phyloP scores from a whole-genome alignment of 2,329 filamentous ascomycete genomes.

The Thelonectria olida region DNA sequence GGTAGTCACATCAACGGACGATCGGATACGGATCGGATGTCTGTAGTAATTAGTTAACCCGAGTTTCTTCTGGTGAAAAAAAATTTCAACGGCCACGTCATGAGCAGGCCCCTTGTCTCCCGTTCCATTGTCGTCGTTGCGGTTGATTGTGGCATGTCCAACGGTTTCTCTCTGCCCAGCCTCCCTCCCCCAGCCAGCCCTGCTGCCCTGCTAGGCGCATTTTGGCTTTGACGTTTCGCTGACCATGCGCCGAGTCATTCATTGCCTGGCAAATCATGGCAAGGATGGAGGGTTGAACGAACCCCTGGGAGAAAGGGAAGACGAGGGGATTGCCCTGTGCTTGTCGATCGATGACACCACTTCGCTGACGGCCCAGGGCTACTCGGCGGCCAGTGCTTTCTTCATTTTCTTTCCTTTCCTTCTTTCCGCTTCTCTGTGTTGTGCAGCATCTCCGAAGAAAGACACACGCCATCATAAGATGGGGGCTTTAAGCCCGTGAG shows the following conservation, averaged over 20 bases:
- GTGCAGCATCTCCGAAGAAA: conserved; percentile 16
- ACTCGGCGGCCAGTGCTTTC: conserved; percentile 8
- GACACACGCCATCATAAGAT: neutral
- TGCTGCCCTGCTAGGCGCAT: neutral
- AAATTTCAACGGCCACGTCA: conserved; percentile 11
- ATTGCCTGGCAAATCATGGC: neutral
- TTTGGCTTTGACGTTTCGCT: too few relatives aligned
- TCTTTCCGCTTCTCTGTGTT: neutral
- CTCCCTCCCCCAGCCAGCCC: too few relatives aligned
- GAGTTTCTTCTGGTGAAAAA: conserved; percentile 14
- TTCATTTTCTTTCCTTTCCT: too few relatives aligned
- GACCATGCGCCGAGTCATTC: too few relatives aligned
- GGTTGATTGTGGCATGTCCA: neutral
- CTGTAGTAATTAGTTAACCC: too few relatives aligned
- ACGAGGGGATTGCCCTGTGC: neutral
- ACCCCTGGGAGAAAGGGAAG: too few relatives aligned
- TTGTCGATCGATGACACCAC: conserved; percentile 10
- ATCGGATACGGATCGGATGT: too few relatives aligned
- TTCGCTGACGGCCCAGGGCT: neutral
- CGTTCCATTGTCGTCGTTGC: too few relatives aligned
- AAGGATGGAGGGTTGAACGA: too few relatives aligned
- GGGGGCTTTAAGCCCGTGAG: neutral
- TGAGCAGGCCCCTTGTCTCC: too few relatives aligned
- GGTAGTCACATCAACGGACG: too few relatives aligned
- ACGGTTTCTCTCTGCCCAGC: too few relatives aligned